Conservation (phyloP, 495 filamentous ascomycete species). For the Aspergillus ostianus region DNA sequence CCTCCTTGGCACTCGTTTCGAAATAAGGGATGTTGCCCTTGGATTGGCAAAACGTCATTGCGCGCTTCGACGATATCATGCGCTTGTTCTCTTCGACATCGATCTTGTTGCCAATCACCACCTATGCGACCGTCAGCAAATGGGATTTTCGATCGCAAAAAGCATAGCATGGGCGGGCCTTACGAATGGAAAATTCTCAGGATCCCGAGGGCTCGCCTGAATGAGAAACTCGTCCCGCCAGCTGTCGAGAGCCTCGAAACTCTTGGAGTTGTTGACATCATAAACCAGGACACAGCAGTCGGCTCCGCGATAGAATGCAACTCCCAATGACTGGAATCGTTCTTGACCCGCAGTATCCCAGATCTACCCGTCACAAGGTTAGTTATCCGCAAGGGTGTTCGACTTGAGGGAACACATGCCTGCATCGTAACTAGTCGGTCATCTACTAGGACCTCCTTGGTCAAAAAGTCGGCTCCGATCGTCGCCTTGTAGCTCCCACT, state of each 20-base stretch:
- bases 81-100: constrained; percentile 98
- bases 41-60: constrained; percentile 95
- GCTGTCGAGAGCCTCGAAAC: constrained; percentile 96
- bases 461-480: constrained; percentile 98
- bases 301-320: constrained; percentile 96
- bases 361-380: constrained; percentile 55
- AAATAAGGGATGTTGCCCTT: constrained; percentile 98
- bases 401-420: constrained; percentile 50
- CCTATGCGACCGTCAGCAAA: constrained; percentile 41
- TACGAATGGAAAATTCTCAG: constrained; percentile 97
- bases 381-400: constrained; percentile 12
- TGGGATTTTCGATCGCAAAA: not conserved
- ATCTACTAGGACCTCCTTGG: constrained; percentile 96
- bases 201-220: constrained; percentile 93
- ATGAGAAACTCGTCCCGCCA: constrained; percentile 99
- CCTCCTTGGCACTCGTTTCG: constrained; percentile 98
- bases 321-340: constrained; percentile 94
- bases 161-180: constrained; percentile 29
- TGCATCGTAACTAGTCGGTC: constrained; percentile 98
- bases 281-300: constrained; percentile 99
- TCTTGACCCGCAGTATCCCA: constrained; percentile 99
- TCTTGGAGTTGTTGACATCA: constrained; percentile 99
- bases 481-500: constrained; percentile 99
- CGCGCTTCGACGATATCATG: constrained; percentile 91
- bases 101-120: constrained; percentile 98